phyloP scores from a whole-genome alignment of 2,329 filamentous ascomycete species.

The Teratosphaeriaceae sp. region DNA sequence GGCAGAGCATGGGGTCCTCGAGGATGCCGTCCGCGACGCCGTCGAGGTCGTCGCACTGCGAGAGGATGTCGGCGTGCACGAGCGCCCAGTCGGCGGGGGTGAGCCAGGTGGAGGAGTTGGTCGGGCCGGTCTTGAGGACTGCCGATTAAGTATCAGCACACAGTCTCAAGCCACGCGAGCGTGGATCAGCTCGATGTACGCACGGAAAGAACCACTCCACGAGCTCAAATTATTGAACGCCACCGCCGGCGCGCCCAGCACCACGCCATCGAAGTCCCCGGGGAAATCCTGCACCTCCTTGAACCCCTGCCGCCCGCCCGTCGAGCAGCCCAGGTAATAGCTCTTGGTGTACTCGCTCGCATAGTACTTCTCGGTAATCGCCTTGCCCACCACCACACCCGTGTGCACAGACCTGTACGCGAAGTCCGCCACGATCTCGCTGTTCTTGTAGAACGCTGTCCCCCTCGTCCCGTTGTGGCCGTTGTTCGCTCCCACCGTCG shows the following conservation, averaged over 20 bases:
- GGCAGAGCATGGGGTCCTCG: slow-evolving; percentile 38
- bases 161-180: not conserved
- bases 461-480: slow-evolving; percentile 41
- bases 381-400: slow-evolving; percentile 26
- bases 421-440: slow-evolving; percentile 43
- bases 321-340: slow-evolving; percentile 42
- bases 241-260: slow-evolving; percentile 38
- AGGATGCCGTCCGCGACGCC: slow-evolving; percentile 41
- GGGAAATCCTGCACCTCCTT: slow-evolving; percentile 40
- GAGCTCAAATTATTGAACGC: slow-evolving; percentile 36
- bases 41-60: slow-evolving; percentile 44
- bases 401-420: slow-evolving; percentile 31
- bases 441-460: slow-evolving; percentile 40
- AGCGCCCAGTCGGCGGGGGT: slow-evolving; percentile 31
- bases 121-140: slow-evolving; percentile 30
- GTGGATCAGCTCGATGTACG: not conserved
- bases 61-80: slow-evolving; percentile 37
- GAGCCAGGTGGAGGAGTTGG: slow-evolving; percentile 34
- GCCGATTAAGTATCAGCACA: not conserved
- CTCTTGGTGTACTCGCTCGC: slow-evolving; percentile 34
- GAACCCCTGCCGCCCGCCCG: slow-evolving; percentile 41
- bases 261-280: slow-evolving; percentile 41
- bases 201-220: slow-evolving; percentile 36
- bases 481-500: slow-evolving; percentile 35
- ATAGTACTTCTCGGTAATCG: slow-evolving; percentile 30